Base-by-base conservation (phyloP, 805 yeast genomes). In the Hanseniaspora thailandica region DNA sequence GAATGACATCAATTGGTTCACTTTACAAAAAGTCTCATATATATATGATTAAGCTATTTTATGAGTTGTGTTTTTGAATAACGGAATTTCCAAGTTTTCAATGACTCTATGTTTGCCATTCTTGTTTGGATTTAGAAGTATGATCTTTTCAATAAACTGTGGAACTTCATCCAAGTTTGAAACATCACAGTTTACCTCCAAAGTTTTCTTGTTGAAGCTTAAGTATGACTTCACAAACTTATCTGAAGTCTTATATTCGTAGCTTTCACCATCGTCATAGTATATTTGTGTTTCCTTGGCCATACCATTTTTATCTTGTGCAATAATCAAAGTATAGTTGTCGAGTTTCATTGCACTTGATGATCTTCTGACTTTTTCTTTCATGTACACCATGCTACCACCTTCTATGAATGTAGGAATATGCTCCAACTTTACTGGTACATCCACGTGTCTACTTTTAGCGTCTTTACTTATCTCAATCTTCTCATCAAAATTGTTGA, bases 261-360 rank as follows among this genome's bases (percentile, higher is more conserved):
- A 85, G 0, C 89, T 73, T 59, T 81, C 84, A 15, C 95, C 96
- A 66, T 89, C 97, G 64, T 89, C 97, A 35, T 84, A 66, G 64
- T 88, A 89, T 31, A 89, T 63, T 17, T 68, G 65, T 5, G 70
- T 71, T 1, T 85, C 84, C 0, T 66, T 65, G 0, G 89, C 87
- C 6, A 60, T 57, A 0, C 80, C 81, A 2, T 67, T 59, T 2
- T 62, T 58, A 54, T 71, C 72, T 10, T 81, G 71, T 0, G 85
- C 86, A 41, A 89, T 68, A 2, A 82, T 72, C 35, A 89, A 61
- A 0, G 94, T 84, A 63, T 80, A 86, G 4, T 97, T 96, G 63
- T 89, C 97, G 57, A 74, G 68, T 25, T 63, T 69, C 90, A 84
- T 86, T 57, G 85, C 69, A 62, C 74, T 79, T 3, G 94, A 69